These are phyloP conservation scores for Phylloporus arenicola DNA, from an alignment of 768 basidiomycete species.

Conservation along the genomic window DNA sequence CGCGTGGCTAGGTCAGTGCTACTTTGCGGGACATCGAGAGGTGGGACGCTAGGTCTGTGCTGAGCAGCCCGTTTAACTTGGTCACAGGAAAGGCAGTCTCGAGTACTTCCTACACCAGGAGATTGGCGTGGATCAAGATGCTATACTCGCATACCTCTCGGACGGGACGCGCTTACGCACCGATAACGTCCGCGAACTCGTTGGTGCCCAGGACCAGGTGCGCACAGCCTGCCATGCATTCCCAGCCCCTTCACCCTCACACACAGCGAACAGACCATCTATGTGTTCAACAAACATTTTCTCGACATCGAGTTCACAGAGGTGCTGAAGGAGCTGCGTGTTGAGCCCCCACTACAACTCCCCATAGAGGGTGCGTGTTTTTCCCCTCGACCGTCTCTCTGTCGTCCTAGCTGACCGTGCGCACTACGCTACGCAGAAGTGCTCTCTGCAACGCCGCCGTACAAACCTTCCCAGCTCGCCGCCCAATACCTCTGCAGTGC, in stretches of 20 bases:
- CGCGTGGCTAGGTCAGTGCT: constrained; percentile 41
- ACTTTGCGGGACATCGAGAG: constrained; percentile 74
- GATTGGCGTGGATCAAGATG: constrained; percentile 63
- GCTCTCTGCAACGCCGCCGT: constrained; percentile 65
- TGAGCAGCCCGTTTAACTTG: constrained; percentile 7
- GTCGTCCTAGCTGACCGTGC: background rate
- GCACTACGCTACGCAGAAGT: constrained; percentile 37
- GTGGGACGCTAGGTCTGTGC: constrained; percentile 33
- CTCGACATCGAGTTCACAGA: constrained; percentile 65
- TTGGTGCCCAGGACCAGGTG: constrained; percentile 72
- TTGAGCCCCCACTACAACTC: constrained; percentile 61
- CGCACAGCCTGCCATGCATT: constrained; percentile 8
- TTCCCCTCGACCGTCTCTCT: background rate
- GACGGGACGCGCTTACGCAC: constrained; percentile 71
- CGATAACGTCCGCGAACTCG: constrained; percentile 71
- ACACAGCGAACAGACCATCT: constrained; percentile 51
- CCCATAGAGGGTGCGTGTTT: constrained; percentile 56
- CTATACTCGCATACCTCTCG: constrained; percentile 70
- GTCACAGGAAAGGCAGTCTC: constrained; percentile 54
- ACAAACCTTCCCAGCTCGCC: constrained; percentile 61
- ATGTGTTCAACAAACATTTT: constrained; percentile 79
- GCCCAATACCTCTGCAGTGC: constrained; percentile 62
- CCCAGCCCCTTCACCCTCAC: background rate
- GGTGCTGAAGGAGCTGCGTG: constrained; percentile 56
- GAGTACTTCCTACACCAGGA: constrained; percentile 68